phyloP scores from a whole-genome alignment of 495 filamentous ascomycete genomes.

The Xylaria cubensis region DNA sequence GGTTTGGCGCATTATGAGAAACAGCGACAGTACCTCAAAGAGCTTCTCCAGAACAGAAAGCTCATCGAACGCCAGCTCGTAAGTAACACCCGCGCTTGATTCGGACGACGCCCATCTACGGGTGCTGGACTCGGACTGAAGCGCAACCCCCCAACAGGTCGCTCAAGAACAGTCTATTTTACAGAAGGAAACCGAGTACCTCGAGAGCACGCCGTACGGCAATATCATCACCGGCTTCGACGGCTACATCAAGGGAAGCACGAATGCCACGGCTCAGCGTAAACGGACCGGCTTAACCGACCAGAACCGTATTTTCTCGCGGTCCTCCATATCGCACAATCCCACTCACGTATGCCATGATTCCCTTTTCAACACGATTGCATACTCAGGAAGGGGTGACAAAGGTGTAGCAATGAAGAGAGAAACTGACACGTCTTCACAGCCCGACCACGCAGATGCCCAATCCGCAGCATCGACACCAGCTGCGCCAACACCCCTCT shows the following conservation, averaged over 20 bases:
- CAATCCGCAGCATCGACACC: constrained; percentile 47
- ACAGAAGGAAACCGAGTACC: constrained; percentile 83
- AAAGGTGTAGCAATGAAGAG: not conserved
- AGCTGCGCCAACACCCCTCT: constrained; percentile 57
- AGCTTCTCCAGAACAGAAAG: constrained; percentile 52
- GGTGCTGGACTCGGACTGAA: not conserved
- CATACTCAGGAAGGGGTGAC: not conserved
- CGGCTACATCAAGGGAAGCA: constrained; percentile 89
- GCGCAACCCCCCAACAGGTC: constrained; percentile 33
- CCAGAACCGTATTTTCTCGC: constrained; percentile 62
- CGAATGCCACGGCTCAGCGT: constrained; percentile 52
- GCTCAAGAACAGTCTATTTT: constrained; percentile 78
- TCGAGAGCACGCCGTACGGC: constrained; percentile 86
- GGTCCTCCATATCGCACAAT: constrained; percentile 65
- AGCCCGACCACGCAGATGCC: constrained; percentile 50
- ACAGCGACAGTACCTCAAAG: constrained; percentile 55
- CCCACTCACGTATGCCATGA: constrained; percentile 47
- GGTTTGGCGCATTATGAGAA: constrained; percentile 59
- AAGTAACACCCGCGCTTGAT: constrained; percentile 25
- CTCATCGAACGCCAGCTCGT: constrained; percentile 55
- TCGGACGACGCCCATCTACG: not conserved
- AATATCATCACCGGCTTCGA: constrained; percentile 99
- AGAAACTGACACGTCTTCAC: constrained; percentile 32
- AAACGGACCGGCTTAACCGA: constrained; percentile 59
- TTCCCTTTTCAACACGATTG: constrained; percentile 24